Evolutionary conservation across 1,284 basidiomycete genomes (phyloP), one percentile per base, ranked within the genome.

Genomic region (Leccinum subrobustum): DNA sequence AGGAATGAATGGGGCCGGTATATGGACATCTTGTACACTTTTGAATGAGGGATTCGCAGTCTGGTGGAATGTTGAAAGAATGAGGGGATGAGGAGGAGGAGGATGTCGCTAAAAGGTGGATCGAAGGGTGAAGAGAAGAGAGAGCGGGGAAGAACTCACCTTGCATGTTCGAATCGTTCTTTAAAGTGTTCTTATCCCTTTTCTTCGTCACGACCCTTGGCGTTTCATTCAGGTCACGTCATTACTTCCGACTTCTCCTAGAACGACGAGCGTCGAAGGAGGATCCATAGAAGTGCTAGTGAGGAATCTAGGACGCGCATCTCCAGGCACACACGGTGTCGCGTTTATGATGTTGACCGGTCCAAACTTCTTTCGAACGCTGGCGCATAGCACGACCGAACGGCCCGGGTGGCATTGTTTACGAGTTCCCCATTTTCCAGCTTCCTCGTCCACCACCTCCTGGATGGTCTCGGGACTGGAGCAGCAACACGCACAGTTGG

Each of bases 11-110:
- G 12, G 73, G 70, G 1, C 71, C 70, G 3, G 72, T 61, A 37
- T 75, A 75, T 12, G 71, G 54, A 62, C 70, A 72, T 63, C 70
- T 65, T 48, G 70, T 73, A 35, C 70, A 72, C 59, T 74, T 75
- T 64, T 72, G 70, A 18, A 60, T 33, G 37, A 62, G 56, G 7
- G 63, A 56, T 14, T 47, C 56, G 33, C 63, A 58, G 60, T 64
- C 65, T 16, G 56, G 23, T 35, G 61, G 55, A 31, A 73, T 68
- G 47, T 50, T 51, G 61, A 74, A 73, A 3, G 61, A 58, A 39
- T 65, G 69, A 3, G 62, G 52, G 7, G 65, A 14, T 6, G 33
- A 14, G 0, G 33, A 54, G 23, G 68, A 70, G 20, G 70, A 65
- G 52, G 70, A 58, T 44, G 68, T 62, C 53, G 65, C 71, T 62